Evolutionary conservation across 2,329 filamentous ascomycete species (phyloP).

Genomic region (Dactylellina haptotyla): DNA sequence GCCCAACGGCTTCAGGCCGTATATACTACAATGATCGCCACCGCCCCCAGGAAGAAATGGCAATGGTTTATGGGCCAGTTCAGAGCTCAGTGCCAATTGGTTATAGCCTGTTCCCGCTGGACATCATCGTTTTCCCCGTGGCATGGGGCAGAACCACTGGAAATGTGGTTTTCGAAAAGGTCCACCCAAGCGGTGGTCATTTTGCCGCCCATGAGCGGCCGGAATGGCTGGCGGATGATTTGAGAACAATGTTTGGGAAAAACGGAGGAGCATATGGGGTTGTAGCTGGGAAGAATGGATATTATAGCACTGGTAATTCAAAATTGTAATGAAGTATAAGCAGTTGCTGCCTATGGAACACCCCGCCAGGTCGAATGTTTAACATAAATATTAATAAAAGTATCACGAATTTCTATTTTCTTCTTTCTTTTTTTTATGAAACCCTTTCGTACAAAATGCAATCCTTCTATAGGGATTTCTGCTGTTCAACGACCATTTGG

Average conservation of each 20-base stretch:
- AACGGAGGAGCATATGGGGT: constrained; percentile 58
- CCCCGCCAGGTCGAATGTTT: no score
- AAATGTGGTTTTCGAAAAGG: constrained; percentile 54
- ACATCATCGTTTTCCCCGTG: constrained; percentile 33
- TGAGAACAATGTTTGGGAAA: constrained; percentile 63
- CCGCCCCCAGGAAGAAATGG: background rate
- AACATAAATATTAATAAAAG: no score
- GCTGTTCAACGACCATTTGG: no score
- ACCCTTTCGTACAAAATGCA: no score
- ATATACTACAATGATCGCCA: constrained; percentile 52
- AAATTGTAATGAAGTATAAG: constrained; percentile 29
- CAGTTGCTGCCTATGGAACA: no score
- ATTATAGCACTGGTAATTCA: constrained; percentile 6
- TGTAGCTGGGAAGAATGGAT: constrained; percentile 35
- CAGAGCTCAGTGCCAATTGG: constrained; percentile 35
- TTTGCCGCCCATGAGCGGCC: constrained; percentile 66
- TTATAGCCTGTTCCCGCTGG: constrained; percentile 39
- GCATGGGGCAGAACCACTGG: constrained; percentile 35
- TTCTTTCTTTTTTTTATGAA: no score
- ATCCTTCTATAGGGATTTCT: no score
- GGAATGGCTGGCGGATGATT: constrained; percentile 62
- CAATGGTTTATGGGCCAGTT: constrained; percentile 13
- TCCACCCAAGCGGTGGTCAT: constrained; percentile 64
- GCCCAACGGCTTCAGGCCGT: constrained; percentile 28
- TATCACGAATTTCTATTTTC: no score